Evolutionary conservation across 768 basidiomycete species (phyloP).

Genomic region (Leccinum incarnatum): DNA sequence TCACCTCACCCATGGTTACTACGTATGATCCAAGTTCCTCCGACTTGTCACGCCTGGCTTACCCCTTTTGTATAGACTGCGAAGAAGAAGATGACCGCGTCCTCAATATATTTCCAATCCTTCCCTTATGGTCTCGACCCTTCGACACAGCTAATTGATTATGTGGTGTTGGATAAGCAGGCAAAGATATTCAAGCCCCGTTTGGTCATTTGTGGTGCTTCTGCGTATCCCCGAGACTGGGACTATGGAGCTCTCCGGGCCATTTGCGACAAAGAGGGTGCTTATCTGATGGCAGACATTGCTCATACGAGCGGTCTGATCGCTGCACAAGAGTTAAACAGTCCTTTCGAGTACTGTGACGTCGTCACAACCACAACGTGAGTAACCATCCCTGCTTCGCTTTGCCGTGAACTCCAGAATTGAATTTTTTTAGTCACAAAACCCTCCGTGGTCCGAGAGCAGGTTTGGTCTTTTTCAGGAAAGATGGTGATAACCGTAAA

Average conservation of each 20-base stretch:
- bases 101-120: constrained; percentile 99
- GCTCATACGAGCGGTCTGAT: constrained; percentile 96
- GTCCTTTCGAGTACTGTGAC: constrained; percentile 94
- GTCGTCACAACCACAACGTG: constrained; percentile 97
- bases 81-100: constrained; percentile 99
- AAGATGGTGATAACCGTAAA: constrained; percentile 72
- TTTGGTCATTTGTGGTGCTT: constrained; percentile 95
- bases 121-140: constrained; percentile 88
- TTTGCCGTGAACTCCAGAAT: not conserved
- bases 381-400: constrained; percentile 25
- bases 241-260: constrained; percentile 84
- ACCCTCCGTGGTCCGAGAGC: constrained; percentile 98
- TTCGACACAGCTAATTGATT: constrained; percentile 86
- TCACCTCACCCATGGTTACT: constrained; percentile 97
- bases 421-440: constrained; percentile 67
- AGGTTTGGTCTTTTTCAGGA: constrained; percentile 98
- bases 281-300: constrained; percentile 94
- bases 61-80: constrained; percentile 58
- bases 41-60: not conserved
- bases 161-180: constrained; percentile 72
- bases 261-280: constrained; percentile 83
- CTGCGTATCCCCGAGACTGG: constrained; percentile 98
- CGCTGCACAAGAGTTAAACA: constrained; percentile 85
- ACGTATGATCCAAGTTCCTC: constrained; percentile 48
- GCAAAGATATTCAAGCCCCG: constrained; percentile 95